A percentile compares a stretch with the other conserved stretches of the same genome.
Evolutionary conservation across 441 rosid species (phyloP).

Genomic region (Brassica balearica): DNA sequence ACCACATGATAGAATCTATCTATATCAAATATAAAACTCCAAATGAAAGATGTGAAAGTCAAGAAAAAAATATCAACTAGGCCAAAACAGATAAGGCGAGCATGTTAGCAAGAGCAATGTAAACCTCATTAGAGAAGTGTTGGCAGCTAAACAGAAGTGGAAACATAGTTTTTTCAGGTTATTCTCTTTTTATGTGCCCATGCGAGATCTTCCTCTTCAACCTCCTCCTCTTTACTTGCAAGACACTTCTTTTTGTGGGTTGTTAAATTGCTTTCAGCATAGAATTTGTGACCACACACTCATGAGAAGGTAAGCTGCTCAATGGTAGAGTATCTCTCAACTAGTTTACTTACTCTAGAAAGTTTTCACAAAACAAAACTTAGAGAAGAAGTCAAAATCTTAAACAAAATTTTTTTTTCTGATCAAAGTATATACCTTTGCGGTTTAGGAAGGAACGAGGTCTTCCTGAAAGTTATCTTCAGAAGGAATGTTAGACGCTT

Average conservation of each 20-base stretch:
- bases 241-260: neutral
- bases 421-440: too few relatives aligned
- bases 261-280: neutral
- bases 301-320: neutral
- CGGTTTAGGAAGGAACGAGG: too few relatives aligned
- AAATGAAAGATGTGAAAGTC: too few relatives aligned
- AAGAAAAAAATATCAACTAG: constrained; percentile 46
- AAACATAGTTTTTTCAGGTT: constrained; percentile 44
- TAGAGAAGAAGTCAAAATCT: neutral
- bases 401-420: too few relatives aligned
- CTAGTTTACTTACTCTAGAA: neutral
- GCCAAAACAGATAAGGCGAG: constrained; percentile 76
- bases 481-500: too few relatives aligned
- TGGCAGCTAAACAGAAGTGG: constrained; percentile 87
- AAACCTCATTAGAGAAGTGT: constrained; percentile 95
- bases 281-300: neutral
- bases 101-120: constrained; percentile 89
- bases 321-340: neutral
- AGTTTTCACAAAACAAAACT: neutral
- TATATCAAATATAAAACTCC: too few relatives aligned
- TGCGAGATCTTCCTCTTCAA: neutral
- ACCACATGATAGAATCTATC: too few relatives aligned
- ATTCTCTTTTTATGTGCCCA: neutral
- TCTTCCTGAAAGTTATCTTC: too few relatives aligned
- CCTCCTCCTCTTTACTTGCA: neutral